Evolutionary conservation across 176 grass and related monocot species (phyloP), one percentile per base, ranked within the genome.

Genomic region (Neostapfia colusana): DNA sequence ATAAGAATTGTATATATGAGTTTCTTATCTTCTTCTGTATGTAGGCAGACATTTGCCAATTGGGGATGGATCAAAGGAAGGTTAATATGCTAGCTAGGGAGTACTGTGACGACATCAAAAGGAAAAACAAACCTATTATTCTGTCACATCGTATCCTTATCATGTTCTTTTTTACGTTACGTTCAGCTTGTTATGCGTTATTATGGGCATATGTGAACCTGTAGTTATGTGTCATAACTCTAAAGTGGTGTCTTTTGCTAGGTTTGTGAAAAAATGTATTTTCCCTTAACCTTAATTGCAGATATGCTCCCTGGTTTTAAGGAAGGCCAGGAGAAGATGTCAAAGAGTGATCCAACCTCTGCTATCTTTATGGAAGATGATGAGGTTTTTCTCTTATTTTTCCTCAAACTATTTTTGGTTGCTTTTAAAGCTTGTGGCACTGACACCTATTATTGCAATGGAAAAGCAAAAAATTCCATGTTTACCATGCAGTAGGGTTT

Each of bases 361-460:
- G 80, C 93, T 39, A 93, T 97, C 46, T 97, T 81, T 79, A 97
- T 97, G 93, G 93, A 97, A 80, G 93, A 93, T 91, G 88, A 93
- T 27, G 94, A 91, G 94, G 94, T 97, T 61, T 25, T 91, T 66
- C 15, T 21, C 25, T 11, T 53, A 27, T 44, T 0, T 26, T 60
- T 35, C 50, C 40, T 4, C 56, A 20, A 15, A 21, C 15, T 48
- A 28, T 59, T 7, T 65, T 62, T 54, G 16, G 35, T 56, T 36
- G 16, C 28, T 37, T 55, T 28, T 12, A 43, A 23, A 64, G 28
- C 46, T 75, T 78, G 46, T 44, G 63, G 23, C 68, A 78, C 57
- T 21, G 5, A 21, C 0, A 57, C 2, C 17, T 65, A 74, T 36
- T 41, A 10, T 23, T 66, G 34, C 62, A 42, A 7, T 74, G 14